Evolutionary conservation across 306 rosid species (phyloP).

Genomic region (Sphenostylis stenocarpa): DNA sequence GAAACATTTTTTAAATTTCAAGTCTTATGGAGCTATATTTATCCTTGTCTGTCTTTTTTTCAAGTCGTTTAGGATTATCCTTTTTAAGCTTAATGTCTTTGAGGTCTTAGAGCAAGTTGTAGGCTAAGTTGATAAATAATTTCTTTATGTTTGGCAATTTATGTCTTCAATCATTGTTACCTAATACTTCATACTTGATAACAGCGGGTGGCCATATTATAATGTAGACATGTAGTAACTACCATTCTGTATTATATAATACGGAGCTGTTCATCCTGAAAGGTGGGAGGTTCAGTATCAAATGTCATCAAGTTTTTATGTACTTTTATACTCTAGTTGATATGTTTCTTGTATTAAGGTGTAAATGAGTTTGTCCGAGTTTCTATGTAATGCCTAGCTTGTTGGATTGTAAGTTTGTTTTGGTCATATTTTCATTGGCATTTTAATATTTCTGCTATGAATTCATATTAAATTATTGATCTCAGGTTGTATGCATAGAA

Average conservation of each 20-base stretch:
- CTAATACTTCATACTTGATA: neutral
- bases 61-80: neutral
- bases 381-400: neutral
- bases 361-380: neutral
- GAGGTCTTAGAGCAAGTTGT: constrained; percentile 1
- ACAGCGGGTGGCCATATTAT: neutral
- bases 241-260: neutral
- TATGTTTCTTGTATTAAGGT: neutral
- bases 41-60: neutral
- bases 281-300: neutral
- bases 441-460: neutral
- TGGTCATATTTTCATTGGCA: neutral
- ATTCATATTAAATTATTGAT: neutral
- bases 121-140: neutral
- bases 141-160: neutral
- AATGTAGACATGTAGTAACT: neutral
- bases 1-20: neutral
- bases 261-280: neutral
- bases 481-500: neutral
- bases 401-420: neutral
- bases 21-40: neutral
- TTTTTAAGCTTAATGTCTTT: neutral
- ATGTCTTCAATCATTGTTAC: neutral
- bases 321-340: neutral
- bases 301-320: neutral